A percentile compares a stretch with the other conserved stretches of the same genome.
Evolutionary conservation across 208 protist species (phyloP).

Genomic region (Wallacemonas sp.): DNA sequence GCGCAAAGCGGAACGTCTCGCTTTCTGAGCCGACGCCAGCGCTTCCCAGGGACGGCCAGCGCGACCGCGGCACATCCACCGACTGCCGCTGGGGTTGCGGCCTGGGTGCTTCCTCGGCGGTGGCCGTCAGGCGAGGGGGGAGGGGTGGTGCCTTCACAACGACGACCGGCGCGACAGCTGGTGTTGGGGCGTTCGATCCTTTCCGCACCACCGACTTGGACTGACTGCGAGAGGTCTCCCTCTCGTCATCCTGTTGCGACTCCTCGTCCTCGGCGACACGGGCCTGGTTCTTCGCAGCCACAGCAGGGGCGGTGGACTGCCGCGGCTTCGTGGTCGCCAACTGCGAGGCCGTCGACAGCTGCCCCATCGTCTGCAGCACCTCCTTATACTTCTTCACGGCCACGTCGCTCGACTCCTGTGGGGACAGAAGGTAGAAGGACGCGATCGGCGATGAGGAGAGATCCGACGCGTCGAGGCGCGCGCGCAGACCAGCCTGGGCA

Average conservation of each 20-base stretch:
- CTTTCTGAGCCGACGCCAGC: not conserved
- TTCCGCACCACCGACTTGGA: too few relatives aligned
- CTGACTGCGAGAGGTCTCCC: too few relatives aligned
- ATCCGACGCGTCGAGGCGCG: slow-evolving; percentile 18
- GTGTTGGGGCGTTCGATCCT: not conserved
- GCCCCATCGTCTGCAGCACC: slow-evolving; percentile 28
- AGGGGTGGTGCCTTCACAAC: not conserved
- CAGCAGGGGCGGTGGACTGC: too few relatives aligned
- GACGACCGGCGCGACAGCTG: not conserved
- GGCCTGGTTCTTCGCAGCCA: too few relatives aligned
- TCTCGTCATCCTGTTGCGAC: not conserved
- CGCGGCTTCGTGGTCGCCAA: slow-evolving; percentile 4
- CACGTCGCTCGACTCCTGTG: slow-evolving; percentile 22
- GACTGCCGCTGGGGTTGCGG: not conserved
- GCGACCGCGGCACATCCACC: not conserved
- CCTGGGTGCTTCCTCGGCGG: not conserved
- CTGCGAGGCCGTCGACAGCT: slow-evolving; percentile 18
- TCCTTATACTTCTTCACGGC: slow-evolving; percentile 25
- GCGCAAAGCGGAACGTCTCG: slow-evolving; percentile 4
- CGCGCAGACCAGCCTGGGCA: not conserved
- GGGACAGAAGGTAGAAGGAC: slow-evolving; percentile 32
- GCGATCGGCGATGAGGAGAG: slow-evolving; percentile 25
- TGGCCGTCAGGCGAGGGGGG: not conserved
- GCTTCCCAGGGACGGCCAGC: not conserved
- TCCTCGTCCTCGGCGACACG: not conserved